Percentiles rank a stretch among this genome's conserved stretches.
These are phyloP conservation scores for Glutinoglossum americanum DNA, from an alignment of 495 filamentous ascomycete species.

Conservation along the genomic window DNA sequence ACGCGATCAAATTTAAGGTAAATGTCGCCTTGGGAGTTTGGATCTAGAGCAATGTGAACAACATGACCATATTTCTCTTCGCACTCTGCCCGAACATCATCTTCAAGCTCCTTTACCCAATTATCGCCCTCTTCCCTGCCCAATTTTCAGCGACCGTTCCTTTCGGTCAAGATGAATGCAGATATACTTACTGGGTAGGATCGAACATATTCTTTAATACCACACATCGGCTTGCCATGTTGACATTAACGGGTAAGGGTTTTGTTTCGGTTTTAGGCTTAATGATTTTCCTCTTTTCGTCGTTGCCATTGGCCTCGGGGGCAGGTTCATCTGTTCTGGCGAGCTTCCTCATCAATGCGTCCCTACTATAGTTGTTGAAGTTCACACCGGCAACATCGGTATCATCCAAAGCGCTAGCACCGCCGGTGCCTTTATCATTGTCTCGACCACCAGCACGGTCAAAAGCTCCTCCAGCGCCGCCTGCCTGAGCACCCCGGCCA, in stretches of 20 bases:
- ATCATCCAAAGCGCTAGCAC: constrained; percentile 91
- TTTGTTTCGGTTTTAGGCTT: constrained; percentile 68
- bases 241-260: constrained; percentile 64
- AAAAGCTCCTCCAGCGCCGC: constrained; percentile 53
- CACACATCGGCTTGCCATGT: constrained; percentile 86
- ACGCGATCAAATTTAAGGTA: constrained; percentile 96
- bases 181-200: constrained; percentile 58
- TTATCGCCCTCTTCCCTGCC: constrained; percentile 61
- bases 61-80: constrained; percentile 93
- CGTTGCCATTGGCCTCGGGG: constrained; percentile 32
- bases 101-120: constrained; percentile 88
- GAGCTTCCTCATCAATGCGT: constrained; percentile 93
- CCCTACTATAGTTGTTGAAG: constrained; percentile 96
- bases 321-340: constrained; percentile 80
- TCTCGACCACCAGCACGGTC: constrained; percentile 85
- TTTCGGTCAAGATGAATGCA: background rate
- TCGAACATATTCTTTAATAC: constrained; percentile 93
- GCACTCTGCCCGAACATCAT: constrained; percentile 84
- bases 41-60: constrained; percentile 90
- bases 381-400: constrained; percentile 96
- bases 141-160: background rate
- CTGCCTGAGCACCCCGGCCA: constrained; percentile 70
- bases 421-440: constrained; percentile 68
- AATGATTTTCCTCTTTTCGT: constrained; percentile 45
- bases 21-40: constrained; percentile 85